Evolutionary conservation across 2,329 filamentous ascomycete species (phyloP).

Genomic region (Purpureocillium takamizusanense): DNA sequence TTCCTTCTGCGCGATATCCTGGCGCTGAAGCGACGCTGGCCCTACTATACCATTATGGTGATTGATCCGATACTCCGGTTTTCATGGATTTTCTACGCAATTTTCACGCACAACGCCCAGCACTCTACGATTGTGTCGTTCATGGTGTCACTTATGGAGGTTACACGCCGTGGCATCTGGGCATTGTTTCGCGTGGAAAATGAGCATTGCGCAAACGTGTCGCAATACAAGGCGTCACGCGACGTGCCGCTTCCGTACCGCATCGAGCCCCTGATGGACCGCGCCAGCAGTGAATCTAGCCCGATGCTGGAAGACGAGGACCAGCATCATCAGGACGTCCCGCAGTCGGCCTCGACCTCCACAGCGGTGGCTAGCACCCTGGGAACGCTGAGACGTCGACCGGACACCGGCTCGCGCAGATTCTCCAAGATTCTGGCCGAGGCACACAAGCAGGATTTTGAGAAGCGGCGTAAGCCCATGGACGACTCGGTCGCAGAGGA

Average conservation of each 20-base stretch:
- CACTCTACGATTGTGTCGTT: slow-evolving; percentile 81
- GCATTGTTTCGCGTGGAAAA: slow-evolving; percentile 92
- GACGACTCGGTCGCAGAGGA: slow-evolving; percentile 15
- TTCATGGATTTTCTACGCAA: slow-evolving; percentile 88
- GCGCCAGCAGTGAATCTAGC: slow-evolving; percentile 25
- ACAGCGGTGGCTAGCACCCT: slow-evolving; percentile 11
- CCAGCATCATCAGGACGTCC: slow-evolving; percentile 5
- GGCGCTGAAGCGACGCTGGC: slow-evolving; percentile 68
- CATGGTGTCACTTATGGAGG: slow-evolving; percentile 66
- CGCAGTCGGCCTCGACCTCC: slow-evolving; percentile 9
- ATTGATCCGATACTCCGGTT: slow-evolving; percentile 81
- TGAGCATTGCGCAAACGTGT: slow-evolving; percentile 90
- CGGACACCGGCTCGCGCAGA: slow-evolving; percentile 21
- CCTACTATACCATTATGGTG: slow-evolving; percentile 80
- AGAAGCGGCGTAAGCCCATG: slow-evolving; percentile 55
- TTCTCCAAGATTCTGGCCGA: slow-evolving; percentile 62
- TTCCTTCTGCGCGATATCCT: slow-evolving; percentile 66
- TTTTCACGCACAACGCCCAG: slow-evolving; percentile 70
- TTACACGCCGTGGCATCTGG: slow-evolving; percentile 83
- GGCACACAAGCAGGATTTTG: slow-evolving; percentile 87
- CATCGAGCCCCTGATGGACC: slow-evolving; percentile 38
- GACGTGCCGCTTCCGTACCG: slow-evolving; percentile 82
- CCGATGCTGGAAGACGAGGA: slow-evolving; percentile 9
- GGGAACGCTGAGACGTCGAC: slow-evolving; percentile 19
- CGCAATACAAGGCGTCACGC: slow-evolving; percentile 78